Conservation (phyloP, 306 rosid species). For the Quercus variabilis region DNA sequence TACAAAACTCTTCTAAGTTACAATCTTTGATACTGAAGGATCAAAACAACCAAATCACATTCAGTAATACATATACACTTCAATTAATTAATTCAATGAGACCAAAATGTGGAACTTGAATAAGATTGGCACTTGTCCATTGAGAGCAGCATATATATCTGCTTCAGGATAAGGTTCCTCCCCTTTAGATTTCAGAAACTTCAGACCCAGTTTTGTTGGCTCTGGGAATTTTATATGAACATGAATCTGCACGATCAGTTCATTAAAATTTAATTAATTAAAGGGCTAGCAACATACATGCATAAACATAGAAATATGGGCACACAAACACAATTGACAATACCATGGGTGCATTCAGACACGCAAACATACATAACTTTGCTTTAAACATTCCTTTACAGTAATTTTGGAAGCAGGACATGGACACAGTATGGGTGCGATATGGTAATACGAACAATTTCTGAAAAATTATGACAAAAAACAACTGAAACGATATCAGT, state of each 20-base stretch:
- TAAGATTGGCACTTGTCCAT: conserved; percentile 38
- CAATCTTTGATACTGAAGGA: background rate
- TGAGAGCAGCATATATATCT: conserved; percentile 64
- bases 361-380: background rate
- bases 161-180: conserved; percentile 69
- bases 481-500: rapidly evolving
- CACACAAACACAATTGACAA: background rate
- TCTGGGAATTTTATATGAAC: conserved; percentile 72
- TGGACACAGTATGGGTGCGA: too few species aligned
- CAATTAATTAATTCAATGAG: background rate
- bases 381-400: too few species aligned
- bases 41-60: background rate
- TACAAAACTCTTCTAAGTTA: background rate
- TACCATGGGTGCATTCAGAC: background rate
- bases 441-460: too few species aligned
- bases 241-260: conserved; percentile 43
- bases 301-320: background rate
- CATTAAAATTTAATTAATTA: conserved; percentile 5
- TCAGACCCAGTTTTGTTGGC: conserved; percentile 64
- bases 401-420: too few species aligned
- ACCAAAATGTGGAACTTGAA: conserved; percentile 77
- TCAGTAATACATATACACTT: background rate
- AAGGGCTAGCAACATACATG: conserved; percentile 5
- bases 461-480: too few species aligned
- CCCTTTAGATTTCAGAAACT: conserved; percentile 37